A percentile compares a stretch with the other conserved stretches of the same genome.
These are phyloP conservation scores for Evansstolkia leycettana DNA, from an alignment of 495 filamentous ascomycete genomes.

Conservation along the genomic window DNA sequence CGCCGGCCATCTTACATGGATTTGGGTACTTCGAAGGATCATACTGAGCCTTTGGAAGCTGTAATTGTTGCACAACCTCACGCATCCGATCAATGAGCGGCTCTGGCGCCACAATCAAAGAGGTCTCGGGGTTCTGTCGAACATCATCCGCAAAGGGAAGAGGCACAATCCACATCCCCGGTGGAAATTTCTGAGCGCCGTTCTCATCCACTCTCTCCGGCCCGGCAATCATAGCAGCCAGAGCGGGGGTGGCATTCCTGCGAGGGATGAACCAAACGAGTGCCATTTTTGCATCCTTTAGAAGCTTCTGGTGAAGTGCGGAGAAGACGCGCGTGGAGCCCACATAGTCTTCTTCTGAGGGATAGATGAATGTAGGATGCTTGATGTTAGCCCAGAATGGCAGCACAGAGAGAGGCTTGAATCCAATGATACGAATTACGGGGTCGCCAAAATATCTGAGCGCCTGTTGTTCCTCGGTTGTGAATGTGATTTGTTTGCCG, in stretches of 20 bases:
- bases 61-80: constrained; percentile 67
- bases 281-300: constrained; percentile 63
- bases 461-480: constrained; percentile 62
- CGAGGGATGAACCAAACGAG: constrained; percentile 85
- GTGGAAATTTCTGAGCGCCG: constrained; percentile 57
- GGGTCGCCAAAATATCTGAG: constrained; percentile 72
- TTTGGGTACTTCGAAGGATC: constrained; percentile 85
- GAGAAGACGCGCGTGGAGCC: constrained; percentile 90
- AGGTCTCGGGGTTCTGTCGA: constrained; percentile 53
- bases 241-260: constrained; percentile 58
- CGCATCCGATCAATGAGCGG: constrained; percentile 70
- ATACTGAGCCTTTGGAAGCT: constrained; percentile 77
- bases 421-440: constrained; percentile 81
- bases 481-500: constrained; percentile 78
- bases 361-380: constrained; percentile 86
- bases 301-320: constrained; percentile 77
- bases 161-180: constrained; percentile 80
- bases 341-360: constrained; percentile 77
- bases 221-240: constrained; percentile 74
- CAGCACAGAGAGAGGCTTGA: constrained; percentile 68
- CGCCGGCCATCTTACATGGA: constrained; percentile 34
- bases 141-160: constrained; percentile 90
- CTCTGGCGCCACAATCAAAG: constrained; percentile 48
- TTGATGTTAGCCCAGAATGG: constrained; percentile 78
- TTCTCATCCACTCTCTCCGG: constrained; percentile 51